Evolutionary conservation across 2,329 filamentous ascomycete species (phyloP).

Genomic region (Aspergillus hiratsukae): DNA sequence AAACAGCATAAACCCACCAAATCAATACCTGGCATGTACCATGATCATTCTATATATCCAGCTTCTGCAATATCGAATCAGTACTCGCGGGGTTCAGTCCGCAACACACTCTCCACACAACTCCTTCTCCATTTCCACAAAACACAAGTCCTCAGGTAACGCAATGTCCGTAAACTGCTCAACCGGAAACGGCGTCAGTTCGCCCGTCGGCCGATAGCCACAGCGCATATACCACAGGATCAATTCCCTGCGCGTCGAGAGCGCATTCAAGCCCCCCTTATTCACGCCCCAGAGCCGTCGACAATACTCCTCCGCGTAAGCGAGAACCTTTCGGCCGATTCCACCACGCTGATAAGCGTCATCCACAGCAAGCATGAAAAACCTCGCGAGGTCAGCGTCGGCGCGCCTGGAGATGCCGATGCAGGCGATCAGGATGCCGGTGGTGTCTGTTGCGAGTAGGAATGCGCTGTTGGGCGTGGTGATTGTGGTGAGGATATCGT

Average conservation of each 20-base stretch:
- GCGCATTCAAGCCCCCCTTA: constrained; percentile 20
- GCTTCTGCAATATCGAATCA: no score
- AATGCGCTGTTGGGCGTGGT: constrained; percentile 22
- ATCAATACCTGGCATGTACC: no score
- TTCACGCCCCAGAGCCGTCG: constrained; percentile 16
- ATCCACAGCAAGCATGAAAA: background rate
- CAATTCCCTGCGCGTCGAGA: constrained; percentile 24
- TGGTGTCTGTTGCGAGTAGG: constrained; percentile 16
- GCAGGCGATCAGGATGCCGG: constrained; percentile 13
- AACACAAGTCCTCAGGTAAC: constrained; percentile 18
- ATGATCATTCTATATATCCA: no score
- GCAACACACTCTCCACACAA: background rate
- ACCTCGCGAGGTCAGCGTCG: background rate
- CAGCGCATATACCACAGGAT: constrained; percentile 28
- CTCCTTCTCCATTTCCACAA: constrained; percentile 18
- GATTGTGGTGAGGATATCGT: constrained; percentile 25
- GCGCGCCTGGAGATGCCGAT: constrained; percentile 10
- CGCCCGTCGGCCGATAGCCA: constrained; percentile 23
- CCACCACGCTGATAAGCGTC: constrained; percentile 18
- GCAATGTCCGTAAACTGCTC: constrained; percentile 15
- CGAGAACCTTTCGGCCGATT: constrained; percentile 22
- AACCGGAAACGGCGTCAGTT: constrained; percentile 6
- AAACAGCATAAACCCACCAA: no score
- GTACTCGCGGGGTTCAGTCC: no score
- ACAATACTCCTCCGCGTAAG: constrained; percentile 26